Evolutionary conservation across 495 filamentous ascomycete genomes (phyloP).

Genomic region (Polyplosphaeria fusca): DNA sequence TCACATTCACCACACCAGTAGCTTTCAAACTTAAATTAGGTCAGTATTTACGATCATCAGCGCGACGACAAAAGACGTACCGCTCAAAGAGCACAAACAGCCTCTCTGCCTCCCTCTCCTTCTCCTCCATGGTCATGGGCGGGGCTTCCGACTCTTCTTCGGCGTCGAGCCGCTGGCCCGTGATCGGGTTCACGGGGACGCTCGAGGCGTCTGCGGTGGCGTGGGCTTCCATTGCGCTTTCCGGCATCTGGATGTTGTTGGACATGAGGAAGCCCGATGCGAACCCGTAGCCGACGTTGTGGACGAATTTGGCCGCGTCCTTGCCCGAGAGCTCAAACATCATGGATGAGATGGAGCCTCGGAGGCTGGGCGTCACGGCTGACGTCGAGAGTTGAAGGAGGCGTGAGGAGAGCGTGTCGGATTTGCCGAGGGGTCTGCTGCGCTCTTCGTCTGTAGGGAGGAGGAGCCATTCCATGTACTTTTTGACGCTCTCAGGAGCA

Average conservation of each 20-base stretch:
- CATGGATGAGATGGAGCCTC: slow-evolving; percentile 71
- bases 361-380: slow-evolving; percentile 62
- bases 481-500: slow-evolving; percentile 61
- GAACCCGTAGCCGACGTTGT: slow-evolving; percentile 70
- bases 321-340: slow-evolving; percentile 82
- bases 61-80: slow-evolving; percentile 45
- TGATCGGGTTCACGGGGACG: slow-evolving; percentile 77
- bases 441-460: slow-evolving; percentile 79
- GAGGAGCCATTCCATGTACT: slow-evolving; percentile 62
- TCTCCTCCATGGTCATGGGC: slow-evolving; percentile 87
- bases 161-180: slow-evolving; percentile 74
- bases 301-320: slow-evolving; percentile 40
- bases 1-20: slow-evolving; percentile 76
- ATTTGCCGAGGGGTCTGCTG: slow-evolving; percentile 71
- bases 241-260: slow-evolving; percentile 72
- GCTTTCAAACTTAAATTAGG: slow-evolving; percentile 61
- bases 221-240: slow-evolving; percentile 59
- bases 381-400: slow-evolving; percentile 79
- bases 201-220: slow-evolving; percentile 42
- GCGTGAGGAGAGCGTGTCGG: slow-evolving; percentile 68
- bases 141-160: slow-evolving; percentile 57
- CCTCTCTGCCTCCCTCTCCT: slow-evolving; percentile 86
- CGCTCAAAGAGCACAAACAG: slow-evolving; percentile 94
- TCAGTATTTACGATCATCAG: neutral
- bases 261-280: slow-evolving; percentile 85